A percentile compares a stretch with the other conserved stretches of the same genome.
These are phyloP conservation scores for Entonaema liquescens DNA, from an alignment of 495 filamentous ascomycete species.

Conservation along the genomic window DNA sequence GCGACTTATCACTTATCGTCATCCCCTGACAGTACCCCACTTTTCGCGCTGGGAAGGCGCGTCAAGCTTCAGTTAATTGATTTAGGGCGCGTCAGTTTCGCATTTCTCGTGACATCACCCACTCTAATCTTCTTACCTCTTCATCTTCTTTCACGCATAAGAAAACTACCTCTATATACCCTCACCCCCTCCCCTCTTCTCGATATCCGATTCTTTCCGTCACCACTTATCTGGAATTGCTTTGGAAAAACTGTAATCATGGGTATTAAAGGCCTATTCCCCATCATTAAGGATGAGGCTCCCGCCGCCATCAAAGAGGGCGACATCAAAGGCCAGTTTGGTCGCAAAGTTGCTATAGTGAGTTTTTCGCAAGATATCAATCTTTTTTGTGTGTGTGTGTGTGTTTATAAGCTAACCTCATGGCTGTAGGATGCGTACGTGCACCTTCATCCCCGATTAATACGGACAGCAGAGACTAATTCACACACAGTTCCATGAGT, in stretches of 20 bases:
- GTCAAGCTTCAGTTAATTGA: slow-evolving; percentile 37
- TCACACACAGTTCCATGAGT: slow-evolving; percentile 81
- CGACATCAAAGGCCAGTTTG: slow-evolving; percentile 98
- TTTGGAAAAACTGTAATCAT: slow-evolving; percentile 57
- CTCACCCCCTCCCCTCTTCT: neutral
- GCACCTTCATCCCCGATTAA: neutral
- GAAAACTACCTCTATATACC: neutral
- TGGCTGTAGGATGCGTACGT: slow-evolving; percentile 82
- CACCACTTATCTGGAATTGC: neutral
- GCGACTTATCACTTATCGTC: no score
- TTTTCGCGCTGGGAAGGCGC: slow-evolving; percentile 34
- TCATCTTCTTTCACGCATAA: neutral
- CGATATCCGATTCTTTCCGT: neutral
- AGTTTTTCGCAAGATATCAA: slow-evolving; percentile 45
- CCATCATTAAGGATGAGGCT: slow-evolving; percentile 89
- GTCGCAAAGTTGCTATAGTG: slow-evolving; percentile 96
- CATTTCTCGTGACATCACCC: slow-evolving; percentile 45
- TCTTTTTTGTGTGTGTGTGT: no score
- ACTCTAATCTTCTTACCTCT: neutral
- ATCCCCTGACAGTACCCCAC: slow-evolving; percentile 11
- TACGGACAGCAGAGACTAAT: slow-evolving; percentile 37
- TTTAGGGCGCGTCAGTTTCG: slow-evolving; percentile 42
- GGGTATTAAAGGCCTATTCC: slow-evolving; percentile 92
- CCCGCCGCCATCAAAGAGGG: slow-evolving; percentile 94
- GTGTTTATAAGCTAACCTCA: slow-evolving; percentile 22